Evolutionary conservation across 495 filamentous ascomycete species (phyloP).

Genomic region (Entonaema liquescens): DNA sequence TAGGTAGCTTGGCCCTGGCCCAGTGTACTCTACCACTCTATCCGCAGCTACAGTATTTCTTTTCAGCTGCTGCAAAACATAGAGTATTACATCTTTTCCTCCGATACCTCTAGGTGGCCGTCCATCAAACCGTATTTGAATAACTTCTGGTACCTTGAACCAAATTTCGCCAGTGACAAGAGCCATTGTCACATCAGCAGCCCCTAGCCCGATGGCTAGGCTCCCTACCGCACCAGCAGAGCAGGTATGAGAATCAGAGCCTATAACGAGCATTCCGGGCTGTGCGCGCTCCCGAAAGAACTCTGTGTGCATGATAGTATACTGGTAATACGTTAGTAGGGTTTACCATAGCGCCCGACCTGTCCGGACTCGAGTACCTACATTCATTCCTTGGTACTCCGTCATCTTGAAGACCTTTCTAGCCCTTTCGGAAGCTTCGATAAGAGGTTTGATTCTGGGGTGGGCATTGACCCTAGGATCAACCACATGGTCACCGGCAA

Average conservation of each 20-base stretch:
- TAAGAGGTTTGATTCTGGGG: neutral
- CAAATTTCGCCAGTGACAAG: neutral
- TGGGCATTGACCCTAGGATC: neutral
- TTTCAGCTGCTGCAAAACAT: neutral
- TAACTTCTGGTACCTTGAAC: neutral
- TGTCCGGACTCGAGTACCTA: neutral
- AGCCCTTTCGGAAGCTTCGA: neutral
- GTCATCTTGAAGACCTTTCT: neutral
- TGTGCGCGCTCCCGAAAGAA: neutral
- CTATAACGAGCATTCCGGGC: neutral
- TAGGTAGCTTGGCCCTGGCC: neutral
- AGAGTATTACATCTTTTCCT: neutral
- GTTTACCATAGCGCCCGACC: neutral
- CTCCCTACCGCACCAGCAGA: neutral
- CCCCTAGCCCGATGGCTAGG: neutral
- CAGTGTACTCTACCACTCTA: neutral
- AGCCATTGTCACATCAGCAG: neutral
- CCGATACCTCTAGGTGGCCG: neutral
- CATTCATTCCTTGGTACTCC: neutral
- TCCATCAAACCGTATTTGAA: neutral
- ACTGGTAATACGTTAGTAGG: neutral
- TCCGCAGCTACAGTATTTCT: neutral
- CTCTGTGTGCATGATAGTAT: neutral
- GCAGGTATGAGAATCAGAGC: neutral
- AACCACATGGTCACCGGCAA: slow-evolving; percentile 1